Conservation (phyloP, 176 grass and related monocot genomes). For the Carex pumila region DNA sequence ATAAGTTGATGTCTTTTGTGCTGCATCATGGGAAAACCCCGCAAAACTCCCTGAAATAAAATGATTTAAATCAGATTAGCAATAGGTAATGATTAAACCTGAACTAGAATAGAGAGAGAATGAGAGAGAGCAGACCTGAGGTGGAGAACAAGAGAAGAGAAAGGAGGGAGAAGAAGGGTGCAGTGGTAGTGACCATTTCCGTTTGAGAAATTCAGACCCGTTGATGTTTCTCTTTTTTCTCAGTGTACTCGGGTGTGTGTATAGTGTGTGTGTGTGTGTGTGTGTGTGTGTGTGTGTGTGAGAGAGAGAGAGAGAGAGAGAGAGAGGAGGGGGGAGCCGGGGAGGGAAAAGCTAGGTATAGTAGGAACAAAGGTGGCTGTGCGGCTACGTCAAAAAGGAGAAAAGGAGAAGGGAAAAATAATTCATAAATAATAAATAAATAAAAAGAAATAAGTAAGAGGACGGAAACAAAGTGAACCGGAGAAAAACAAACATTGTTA, state of each 20-base stretch:
- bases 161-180: constrained; percentile 28
- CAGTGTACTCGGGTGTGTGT: not conserved
- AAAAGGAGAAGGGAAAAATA: not conserved
- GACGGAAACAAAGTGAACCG: not conserved
- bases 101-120: not conserved
- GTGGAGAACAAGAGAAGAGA: constrained; percentile 23
- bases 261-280: not conserved
- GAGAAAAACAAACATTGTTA: constrained; percentile 4
- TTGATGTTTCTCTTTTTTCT: constrained; percentile 4
- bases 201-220: not conserved
- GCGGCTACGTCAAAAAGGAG: constrained; percentile 8
- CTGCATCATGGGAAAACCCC: constrained; percentile 33
- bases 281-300: not conserved
- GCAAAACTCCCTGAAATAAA: constrained; percentile 37
- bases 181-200: constrained; percentile 34
- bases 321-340: not conserved
- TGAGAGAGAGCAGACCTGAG: constrained; percentile 37
- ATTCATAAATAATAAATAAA: constrained; percentile 8
- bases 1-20: constrained; percentile 1
- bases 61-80: not conserved
- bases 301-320: not conserved
- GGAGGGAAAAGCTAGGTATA: constrained; percentile 10
- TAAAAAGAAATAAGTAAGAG: not conserved
- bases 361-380: constrained; percentile 22
- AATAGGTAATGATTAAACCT: not conserved